These are phyloP conservation scores for Salix purpurea DNA, from an alignment of 345 rosid genomes.

Conservation along the genomic window DNA sequence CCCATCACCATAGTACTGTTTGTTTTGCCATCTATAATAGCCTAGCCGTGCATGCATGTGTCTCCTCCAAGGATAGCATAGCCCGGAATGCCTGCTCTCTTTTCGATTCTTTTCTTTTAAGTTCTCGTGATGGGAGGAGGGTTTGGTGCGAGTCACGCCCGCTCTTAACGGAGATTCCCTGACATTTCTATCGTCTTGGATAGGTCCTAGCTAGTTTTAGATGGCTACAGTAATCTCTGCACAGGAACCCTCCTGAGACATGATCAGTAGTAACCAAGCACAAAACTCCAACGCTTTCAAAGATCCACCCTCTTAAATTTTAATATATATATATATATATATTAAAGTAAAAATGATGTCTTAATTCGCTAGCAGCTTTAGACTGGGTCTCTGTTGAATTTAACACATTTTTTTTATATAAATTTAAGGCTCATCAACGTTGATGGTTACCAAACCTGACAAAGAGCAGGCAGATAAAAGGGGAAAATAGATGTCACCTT, in stretches of 20 bases:
- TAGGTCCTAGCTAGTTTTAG: neutral
- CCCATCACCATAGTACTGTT: neutral
- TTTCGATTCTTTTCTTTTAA: neutral
- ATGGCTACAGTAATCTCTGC: neutral
- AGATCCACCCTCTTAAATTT: too few relatives aligned
- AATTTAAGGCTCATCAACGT: neutral
- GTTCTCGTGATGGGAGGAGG: neutral
- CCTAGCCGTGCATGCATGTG: neutral
- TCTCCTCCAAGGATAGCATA: neutral
- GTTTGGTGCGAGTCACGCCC: neutral
- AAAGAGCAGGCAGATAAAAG: neutral
- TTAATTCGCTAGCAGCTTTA: too few relatives aligned
- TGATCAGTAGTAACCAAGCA: too few relatives aligned
- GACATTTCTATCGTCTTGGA: neutral
- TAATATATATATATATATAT: too few relatives aligned
- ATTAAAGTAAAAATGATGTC: too few relatives aligned
- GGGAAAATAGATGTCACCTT: neutral
- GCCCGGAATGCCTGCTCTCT: neutral
- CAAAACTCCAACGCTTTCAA: too few relatives aligned
- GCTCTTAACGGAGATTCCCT: conserved; percentile 1
- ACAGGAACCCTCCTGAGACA: neutral
- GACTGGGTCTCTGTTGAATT: too few relatives aligned
- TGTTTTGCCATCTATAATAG: neutral
- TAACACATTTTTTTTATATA: neutral
- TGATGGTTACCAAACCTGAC: neutral